Conservation (phyloP, 2,329 filamentous ascomycete genomes). For the Hypomyces perniciosus region DNA sequence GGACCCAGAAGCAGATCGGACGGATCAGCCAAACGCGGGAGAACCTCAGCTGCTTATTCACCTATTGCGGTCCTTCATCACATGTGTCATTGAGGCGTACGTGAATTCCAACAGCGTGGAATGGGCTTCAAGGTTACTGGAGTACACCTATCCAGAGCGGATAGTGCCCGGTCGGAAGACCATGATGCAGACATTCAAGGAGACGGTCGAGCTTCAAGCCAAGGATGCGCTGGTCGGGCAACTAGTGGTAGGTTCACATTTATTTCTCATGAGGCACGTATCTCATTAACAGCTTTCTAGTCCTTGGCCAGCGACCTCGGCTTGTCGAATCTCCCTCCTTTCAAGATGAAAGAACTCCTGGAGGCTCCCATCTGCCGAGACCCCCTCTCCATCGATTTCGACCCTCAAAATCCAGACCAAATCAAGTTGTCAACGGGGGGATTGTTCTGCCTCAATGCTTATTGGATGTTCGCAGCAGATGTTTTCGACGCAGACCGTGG, state of each 20-base stretch:
- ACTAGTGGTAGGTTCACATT: constrained; percentile 49
- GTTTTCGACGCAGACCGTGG: constrained; percentile 53
- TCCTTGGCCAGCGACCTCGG: constrained; percentile 60
- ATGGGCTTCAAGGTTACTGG: constrained; percentile 60
- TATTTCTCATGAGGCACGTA: not conserved
- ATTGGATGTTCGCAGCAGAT: constrained; percentile 56
- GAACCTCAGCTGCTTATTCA: constrained; percentile 58
- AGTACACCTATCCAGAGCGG: constrained; percentile 60
- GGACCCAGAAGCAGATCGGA: constrained; percentile 50
- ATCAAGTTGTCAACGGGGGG: constrained; percentile 56
- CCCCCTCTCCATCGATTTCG: constrained; percentile 41
- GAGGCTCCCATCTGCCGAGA: constrained; percentile 36
- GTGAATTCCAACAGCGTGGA: constrained; percentile 54
- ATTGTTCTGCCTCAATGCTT: constrained; percentile 52
- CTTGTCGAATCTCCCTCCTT: constrained; percentile 39
- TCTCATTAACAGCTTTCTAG: constrained; percentile 25
- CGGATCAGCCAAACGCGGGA: constrained; percentile 35
- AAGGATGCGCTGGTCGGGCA: constrained; percentile 66
- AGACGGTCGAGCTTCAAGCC: constrained; percentile 54
- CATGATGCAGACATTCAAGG: constrained; percentile 57
- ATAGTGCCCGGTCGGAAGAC: constrained; percentile 57
- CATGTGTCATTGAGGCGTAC: constrained; percentile 69
- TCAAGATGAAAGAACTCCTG: constrained; percentile 41
- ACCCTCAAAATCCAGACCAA: constrained; percentile 41
- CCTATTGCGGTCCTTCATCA: constrained; percentile 70